These are phyloP conservation scores for Pythium pectinolyticum DNA, from an alignment of 352 stramenopile genomes.

Conservation along the genomic window DNA sequence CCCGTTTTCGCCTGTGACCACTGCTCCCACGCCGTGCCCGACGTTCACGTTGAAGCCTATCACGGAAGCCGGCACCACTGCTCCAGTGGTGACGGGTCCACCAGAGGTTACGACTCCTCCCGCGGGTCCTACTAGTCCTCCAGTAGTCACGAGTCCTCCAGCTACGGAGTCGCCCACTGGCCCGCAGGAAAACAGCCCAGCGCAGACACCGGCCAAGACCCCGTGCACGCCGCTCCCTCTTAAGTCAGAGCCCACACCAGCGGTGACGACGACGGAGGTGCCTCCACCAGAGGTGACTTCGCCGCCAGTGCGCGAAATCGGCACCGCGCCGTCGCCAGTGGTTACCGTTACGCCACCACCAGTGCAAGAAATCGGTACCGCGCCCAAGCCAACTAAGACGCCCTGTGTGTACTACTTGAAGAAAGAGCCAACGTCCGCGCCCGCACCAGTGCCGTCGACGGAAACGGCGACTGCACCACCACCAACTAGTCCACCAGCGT, in stretches of 20 bases:
- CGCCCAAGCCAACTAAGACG: too few relatives aligned
- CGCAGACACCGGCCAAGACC: not conserved
- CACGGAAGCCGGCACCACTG: not conserved
- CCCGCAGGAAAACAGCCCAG: too few relatives aligned
- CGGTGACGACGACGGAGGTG: not conserved
- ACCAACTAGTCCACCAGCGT: not conserved
- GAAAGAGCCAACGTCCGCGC: not conserved
- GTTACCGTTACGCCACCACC: too few relatives aligned
- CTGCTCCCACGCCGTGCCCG: not conserved
- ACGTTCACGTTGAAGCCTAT: conserved; percentile 12
- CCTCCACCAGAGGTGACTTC: too few relatives aligned
- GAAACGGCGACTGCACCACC: not conserved
- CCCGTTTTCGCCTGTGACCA: too few relatives aligned
- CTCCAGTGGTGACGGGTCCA: not conserved
- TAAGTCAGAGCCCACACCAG: not conserved
- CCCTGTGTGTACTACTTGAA: too few relatives aligned
- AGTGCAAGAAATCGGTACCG: not conserved
- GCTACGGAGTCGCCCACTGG: too few relatives aligned
- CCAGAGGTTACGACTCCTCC: not conserved
- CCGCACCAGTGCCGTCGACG: not conserved
- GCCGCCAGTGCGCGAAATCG: too few relatives aligned
- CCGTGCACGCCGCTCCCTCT: not conserved
- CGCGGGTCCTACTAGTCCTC: not conserved
- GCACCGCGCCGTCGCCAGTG: too few relatives aligned
- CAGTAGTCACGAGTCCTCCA: too few relatives aligned